Base-by-base conservation (phyloP, 2,329 filamentous ascomycete species). In the Aspergillus oerlinghausenensis region DNA sequence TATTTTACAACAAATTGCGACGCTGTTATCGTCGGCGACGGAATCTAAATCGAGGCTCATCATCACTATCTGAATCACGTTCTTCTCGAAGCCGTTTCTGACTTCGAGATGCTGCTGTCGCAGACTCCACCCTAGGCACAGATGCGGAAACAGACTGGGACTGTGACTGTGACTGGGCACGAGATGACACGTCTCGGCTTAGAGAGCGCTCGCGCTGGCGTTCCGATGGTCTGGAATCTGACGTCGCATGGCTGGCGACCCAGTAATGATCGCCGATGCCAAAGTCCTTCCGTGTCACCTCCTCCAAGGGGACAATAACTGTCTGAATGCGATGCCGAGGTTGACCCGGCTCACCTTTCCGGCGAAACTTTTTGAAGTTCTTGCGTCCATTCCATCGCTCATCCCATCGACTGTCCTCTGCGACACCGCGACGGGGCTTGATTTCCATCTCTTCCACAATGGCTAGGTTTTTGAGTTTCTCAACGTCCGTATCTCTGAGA, bases 331-430 rank as follows among this genome's bases (percentile, higher is more conserved):
- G 73, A 35, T 75, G 73, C n/a, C 76, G 74, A 50, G 67, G 63
- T 50, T 63, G 64, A 7, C 68, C 64, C 0, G 72, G 52, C 60
- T 70, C 67, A 63, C 73, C 65, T 55, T 71, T 69, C 49, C 70
- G 65, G 40, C 74, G 59, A 68, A 99, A 99, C 65, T 85, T 89
- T 73, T 99, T 99, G 77, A 96, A 99, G 69, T 99, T 97, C 73
- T 91, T 93, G 47, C 93, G 83, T 0, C 93, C 94, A 69, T 97
- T 96, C 94, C 94, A 99, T 42, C 81, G 82, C 0, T 90, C 86
- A 63, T 97, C 84, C 92, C 93, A 97, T 43, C 90, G 82, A 4
- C 86, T 84, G 19, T 80, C 74, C 35, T 72, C 72, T 59, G 52
- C 65, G 65, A 65, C 62, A 63, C 60, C 59, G 53, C 60, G 45